Evolutionary conservation across 2,329 filamentous ascomycete species (phyloP).

Genomic region (Rutstroemia sp.): DNA sequence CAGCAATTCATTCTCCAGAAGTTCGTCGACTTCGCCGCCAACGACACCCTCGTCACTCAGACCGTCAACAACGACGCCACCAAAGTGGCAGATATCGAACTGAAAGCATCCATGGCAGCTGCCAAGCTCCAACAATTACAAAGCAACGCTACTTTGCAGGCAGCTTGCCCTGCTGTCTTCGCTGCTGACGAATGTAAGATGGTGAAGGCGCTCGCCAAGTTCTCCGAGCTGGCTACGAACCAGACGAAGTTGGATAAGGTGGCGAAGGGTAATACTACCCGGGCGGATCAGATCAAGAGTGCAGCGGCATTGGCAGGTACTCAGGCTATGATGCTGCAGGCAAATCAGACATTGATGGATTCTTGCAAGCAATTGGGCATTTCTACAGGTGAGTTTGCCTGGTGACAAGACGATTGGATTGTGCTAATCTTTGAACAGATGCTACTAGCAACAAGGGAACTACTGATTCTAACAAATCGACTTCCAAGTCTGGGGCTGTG

Average conservation of each 20-base stretch:
- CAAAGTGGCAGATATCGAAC: conserved; percentile 8
- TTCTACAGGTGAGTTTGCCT: not conserved
- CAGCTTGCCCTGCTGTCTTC: conserved; percentile 10
- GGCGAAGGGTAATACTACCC: conserved; percentile 33
- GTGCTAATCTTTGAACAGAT: not conserved
- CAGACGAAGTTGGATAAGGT: conserved; percentile 29
- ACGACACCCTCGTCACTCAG: conserved; percentile 8
- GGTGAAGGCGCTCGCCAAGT: not conserved
- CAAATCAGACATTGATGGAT: conserved; percentile 32
- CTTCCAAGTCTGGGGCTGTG: not conserved
- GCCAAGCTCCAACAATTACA: conserved; percentile 8
- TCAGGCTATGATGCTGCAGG: conserved; percentile 28
- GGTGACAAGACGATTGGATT: not conserved
- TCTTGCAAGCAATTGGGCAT: not conserved
- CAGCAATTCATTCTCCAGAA: conserved; percentile 13
- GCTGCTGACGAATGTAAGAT: conserved; percentile 5
- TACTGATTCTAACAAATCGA: not conserved
- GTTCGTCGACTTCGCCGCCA: conserved; percentile 15
- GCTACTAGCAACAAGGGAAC: not conserved
- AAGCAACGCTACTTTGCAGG: conserved; percentile 16
- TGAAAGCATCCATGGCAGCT: conserved; percentile 9
- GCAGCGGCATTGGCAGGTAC: conserved; percentile 29
- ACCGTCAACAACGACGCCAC: conserved; percentile 13
- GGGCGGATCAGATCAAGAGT: conserved; percentile 31
- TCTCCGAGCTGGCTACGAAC: conserved; percentile 31